Percentiles rank a stretch among this genome's conserved stretches.
Conservation (phyloP, 1,284 basidiomycete species). For the Ustilago curta region DNA sequence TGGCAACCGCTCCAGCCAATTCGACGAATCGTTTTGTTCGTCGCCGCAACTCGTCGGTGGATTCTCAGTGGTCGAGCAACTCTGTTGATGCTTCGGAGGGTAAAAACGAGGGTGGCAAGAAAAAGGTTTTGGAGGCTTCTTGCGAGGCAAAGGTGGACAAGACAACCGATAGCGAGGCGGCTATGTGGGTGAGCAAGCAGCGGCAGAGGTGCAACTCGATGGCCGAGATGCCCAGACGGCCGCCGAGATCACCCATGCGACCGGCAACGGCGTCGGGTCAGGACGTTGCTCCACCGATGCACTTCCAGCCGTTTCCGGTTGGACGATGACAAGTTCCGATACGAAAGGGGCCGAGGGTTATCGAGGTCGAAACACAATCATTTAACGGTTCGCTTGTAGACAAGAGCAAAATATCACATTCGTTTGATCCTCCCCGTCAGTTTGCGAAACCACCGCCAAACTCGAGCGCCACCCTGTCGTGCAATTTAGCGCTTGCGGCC, state of each 20-base stretch:
- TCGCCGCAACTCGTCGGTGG: conserved; percentile 21
- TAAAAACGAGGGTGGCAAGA: background rate
- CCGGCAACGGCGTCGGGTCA: conserved; percentile 18
- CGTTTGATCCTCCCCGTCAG: conserved; percentile 2
- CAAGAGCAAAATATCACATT: background rate
- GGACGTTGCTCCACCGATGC: background rate
- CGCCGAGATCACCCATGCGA: conserved; percentile 28
- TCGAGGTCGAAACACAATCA: too few species aligned
- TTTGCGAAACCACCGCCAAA: conserved; percentile 45
- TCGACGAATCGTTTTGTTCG: background rate
- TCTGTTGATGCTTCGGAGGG: conserved; percentile 10
- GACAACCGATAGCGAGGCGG: conserved; percentile 33
- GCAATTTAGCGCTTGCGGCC: conserved; percentile 9
- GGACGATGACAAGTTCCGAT: background rate
- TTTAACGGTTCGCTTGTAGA: conserved; percentile 6
- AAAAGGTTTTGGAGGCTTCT: background rate
- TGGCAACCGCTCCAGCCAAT: conserved; percentile 4
- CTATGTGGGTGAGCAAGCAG: conserved; percentile 25
- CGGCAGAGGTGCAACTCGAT: conserved; percentile 9
- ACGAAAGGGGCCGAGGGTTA: background rate
- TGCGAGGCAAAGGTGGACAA: background rate
- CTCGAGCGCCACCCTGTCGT: conserved; percentile 43
- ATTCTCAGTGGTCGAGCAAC: conserved; percentile 22
- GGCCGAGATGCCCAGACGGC: conserved; percentile 10
- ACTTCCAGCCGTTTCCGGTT: conserved; percentile 7